These are phyloP conservation scores for Diplodia intermedia DNA, from an alignment of 2,329 filamentous ascomycete genomes.

Conservation along the genomic window DNA sequence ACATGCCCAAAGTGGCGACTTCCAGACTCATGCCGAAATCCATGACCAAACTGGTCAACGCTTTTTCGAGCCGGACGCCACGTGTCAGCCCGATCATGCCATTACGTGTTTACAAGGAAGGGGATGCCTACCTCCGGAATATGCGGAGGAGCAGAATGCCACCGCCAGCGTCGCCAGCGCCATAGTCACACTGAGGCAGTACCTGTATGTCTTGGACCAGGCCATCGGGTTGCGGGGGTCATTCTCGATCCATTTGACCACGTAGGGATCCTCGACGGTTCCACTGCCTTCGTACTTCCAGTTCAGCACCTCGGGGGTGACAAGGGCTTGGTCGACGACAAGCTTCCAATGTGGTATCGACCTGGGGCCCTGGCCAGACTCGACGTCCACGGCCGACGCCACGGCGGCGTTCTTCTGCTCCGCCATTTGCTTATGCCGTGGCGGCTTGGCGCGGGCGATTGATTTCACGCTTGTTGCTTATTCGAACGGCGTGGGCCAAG, in stretches of 20 bases:
- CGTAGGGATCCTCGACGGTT: constrained; percentile 54
- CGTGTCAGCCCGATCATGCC: not conserved
- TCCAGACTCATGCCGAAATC: constrained; percentile 51
- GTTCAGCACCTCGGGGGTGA: constrained; percentile 48
- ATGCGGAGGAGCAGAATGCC: constrained; percentile 53
- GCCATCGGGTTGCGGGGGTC: constrained; percentile 56
- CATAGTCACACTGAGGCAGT: constrained; percentile 50
- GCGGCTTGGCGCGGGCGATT: constrained; percentile 6
- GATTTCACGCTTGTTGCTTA: constrained; percentile 7
- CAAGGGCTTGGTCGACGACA: constrained; percentile 46
- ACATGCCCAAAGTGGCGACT: constrained; percentile 51
- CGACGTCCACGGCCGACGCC: constrained; percentile 24
- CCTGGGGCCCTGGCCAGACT: constrained; percentile 27
- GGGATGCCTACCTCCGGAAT: constrained; percentile 43
- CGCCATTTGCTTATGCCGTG: constrained; percentile 5
- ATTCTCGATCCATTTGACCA: constrained; percentile 56
- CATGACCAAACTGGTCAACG: constrained; percentile 47
- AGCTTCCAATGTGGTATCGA: constrained; percentile 47
- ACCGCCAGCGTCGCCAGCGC: constrained; percentile 54
- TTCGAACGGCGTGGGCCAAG: not conserved
- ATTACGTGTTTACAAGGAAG: not conserved
- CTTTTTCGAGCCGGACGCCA: constrained; percentile 35
- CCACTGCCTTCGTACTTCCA: constrained; percentile 53
- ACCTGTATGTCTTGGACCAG: constrained; percentile 50
- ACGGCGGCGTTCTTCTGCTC: constrained; percentile 22